Evolutionary conservation across 2,329 filamentous ascomycete genomes (phyloP).

Genomic region (Pyrenochaeta sp.): DNA sequence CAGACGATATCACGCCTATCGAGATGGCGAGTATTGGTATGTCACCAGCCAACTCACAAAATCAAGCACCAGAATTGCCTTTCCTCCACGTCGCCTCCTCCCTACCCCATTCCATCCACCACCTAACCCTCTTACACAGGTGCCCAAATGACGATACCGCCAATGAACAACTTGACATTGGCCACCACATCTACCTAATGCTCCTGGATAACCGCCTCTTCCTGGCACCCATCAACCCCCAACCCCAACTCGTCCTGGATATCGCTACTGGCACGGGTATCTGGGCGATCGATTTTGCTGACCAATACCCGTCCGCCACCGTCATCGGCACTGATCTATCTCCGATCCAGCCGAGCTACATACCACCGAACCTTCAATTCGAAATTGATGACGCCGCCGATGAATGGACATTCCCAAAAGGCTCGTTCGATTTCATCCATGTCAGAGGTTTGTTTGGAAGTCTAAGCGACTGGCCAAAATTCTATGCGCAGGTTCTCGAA

Average conservation of each 20-base stretch:
- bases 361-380: slow-evolving; percentile 51
- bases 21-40: no score
- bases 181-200: slow-evolving; percentile 49
- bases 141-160: no score
- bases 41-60: no score
- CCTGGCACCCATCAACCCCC: slow-evolving; percentile 44
- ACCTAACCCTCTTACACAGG: no score
- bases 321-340: slow-evolving; percentile 33
- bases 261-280: slow-evolving; percentile 49
- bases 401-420: slow-evolving; percentile 41
- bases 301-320: slow-evolving; percentile 8
- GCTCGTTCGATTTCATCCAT: slow-evolving; percentile 50
- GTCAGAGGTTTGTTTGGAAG: slow-evolving; percentile 49
- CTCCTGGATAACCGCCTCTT: slow-evolving; percentile 45
- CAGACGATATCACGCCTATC: slow-evolving; percentile 38
- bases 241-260: slow-evolving; percentile 45
- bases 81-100: no score
- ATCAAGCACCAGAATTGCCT: no score
- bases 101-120: no score
- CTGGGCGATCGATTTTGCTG: slow-evolving; percentile 48
- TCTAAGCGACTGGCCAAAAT: slow-evolving; percentile 49
- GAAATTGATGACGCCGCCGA: slow-evolving; percentile 51
- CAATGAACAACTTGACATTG: no score
- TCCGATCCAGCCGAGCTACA: slow-evolving; percentile 28
- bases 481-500: slow-evolving; percentile 33